Evolutionary conservation across 805 yeast genomes (phyloP), one percentile per base, ranked within the genome.

Genomic region (Zygoascus bituminiphila): DNA sequence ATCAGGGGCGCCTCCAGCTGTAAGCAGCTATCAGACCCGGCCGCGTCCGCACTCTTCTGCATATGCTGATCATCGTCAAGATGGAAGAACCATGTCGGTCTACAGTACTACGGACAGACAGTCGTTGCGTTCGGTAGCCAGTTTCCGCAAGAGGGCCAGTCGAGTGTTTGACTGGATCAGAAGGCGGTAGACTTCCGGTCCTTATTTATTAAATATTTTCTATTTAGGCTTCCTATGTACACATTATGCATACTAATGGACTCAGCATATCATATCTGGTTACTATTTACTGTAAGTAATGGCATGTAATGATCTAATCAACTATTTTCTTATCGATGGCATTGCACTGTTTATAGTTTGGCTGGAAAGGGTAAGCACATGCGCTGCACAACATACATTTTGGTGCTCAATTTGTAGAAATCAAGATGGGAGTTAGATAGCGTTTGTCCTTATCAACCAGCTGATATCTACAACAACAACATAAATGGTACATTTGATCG

Each of bases 401-500:
- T n/a, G n/a, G n/a, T n/a, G n/a, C n/a, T n/a, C n/a, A n/a, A n/a
- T n/a, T n/a, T n/a, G n/a, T n/a, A n/a, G n/a, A n/a, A n/a, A n/a
- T n/a, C n/a, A n/a, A n/a, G n/a, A n/a, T n/a, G n/a, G n/a, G n/a
- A n/a, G n/a, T n/a, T n/a, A n/a, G n/a, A n/a, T n/a, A n/a, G n/a
- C n/a, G n/a, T n/a, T n/a, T n/a, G n/a, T n/a, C n/a, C n/a, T n/a
- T n/a, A n/a, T n/a, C n/a, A n/a, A n/a, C n/a, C n/a, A n/a, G n/a
- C n/a, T n/a, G 33, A 29, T 12, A 29, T 29, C 10, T 12, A 29
- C 15, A 29, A 29, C 33, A 4, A 7, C 33, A 29, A 29, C 33
- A 22, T 9, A 4, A 10, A 41, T 41, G 25, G 68, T 69, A 57
- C 88, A 82, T 61, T 69, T 82, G 29, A 75, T 82, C 8, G 75